Percentiles rank a stretch among this genome's conserved stretches.
These are phyloP conservation scores for Isabelozyma heimii DNA, from an alignment of 805 yeast species.

Conservation along the genomic window DNA sequence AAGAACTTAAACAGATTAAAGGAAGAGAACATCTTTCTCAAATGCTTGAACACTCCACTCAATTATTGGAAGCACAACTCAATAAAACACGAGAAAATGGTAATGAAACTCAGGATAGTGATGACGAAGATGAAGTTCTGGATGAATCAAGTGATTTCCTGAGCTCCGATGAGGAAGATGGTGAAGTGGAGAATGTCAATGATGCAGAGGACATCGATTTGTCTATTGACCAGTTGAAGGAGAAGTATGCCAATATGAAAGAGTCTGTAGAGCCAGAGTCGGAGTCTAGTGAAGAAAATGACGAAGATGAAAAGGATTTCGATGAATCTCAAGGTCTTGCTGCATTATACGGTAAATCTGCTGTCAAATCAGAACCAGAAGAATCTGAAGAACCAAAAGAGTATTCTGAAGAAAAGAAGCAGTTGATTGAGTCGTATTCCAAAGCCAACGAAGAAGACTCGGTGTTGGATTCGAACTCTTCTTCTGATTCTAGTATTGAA, in stretches of 20 bases:
- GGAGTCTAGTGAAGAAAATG: conserved; percentile 7
- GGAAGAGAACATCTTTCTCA: conserved; percentile 86
- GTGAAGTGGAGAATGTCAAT: background rate
- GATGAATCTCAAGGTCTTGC: conserved; percentile 19
- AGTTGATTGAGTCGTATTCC: conserved; percentile 18
- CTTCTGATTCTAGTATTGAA: conserved; percentile 5
- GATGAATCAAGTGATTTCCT: conserved; percentile 15
- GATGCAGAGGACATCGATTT: conserved; percentile 47
- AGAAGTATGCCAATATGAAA: conserved; percentile 52
- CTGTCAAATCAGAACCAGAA: conserved; percentile 13
- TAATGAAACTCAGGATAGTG: conserved; percentile 17
- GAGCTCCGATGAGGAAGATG: conserved; percentile 16
- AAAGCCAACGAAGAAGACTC: conserved; percentile 13
- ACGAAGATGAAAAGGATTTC: conserved; percentile 7
- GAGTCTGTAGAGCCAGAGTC: conserved; percentile 8
- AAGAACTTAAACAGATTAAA: conserved; percentile 71
- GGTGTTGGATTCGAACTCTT: conserved; percentile 9
- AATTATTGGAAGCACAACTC: conserved; percentile 80
- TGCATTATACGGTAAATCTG: conserved; percentile 26
- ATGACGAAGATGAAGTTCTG: conserved; percentile 17
- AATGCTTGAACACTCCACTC: conserved; percentile 89
- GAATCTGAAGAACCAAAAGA: conserved; percentile 8
- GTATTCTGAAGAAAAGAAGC: conserved; percentile 33
- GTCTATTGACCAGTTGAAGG: conserved; percentile 52
- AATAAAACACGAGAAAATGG: conserved; percentile 36